Evolutionary conservation across 176 grass and related monocot species (phyloP).

Genomic region (Musa troglodytarum): DNA sequence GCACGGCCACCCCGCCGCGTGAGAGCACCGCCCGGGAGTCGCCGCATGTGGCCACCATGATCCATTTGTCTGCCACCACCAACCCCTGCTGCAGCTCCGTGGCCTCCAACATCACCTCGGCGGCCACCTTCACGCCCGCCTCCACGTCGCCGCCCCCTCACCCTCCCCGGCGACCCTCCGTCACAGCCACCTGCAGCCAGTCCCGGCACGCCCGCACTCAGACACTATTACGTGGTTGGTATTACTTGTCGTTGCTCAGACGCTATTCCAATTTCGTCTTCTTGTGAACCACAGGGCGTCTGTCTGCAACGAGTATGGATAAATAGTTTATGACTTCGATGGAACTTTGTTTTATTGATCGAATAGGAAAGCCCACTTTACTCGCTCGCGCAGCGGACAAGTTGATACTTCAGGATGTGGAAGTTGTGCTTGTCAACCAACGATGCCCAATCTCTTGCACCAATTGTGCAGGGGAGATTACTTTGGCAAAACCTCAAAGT

Average conservation of each 20-base stretch:
- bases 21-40: conserved; percentile 39
- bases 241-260: too few species aligned
- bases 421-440: too few species aligned
- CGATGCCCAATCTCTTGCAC: too few species aligned
- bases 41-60: conserved; percentile 40
- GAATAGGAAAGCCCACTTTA: too few species aligned
- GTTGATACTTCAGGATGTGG: too few species aligned
- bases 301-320: too few species aligned
- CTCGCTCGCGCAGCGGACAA: too few species aligned
- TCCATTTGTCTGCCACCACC: conserved; percentile 23
- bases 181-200: conserved; percentile 4
- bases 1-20: conserved; percentile 20
- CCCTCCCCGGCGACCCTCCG: not conserved
- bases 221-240: not conserved
- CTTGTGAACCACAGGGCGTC: not conserved
- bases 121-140: conserved; percentile 22
- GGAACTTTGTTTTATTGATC: too few species aligned
- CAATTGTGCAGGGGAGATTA: too few species aligned
- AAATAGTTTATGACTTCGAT: too few species aligned
- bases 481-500: too few species aligned
- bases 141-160: conserved; percentile 11
- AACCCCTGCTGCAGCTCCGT: not conserved
- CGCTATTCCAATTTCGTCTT: too few species aligned
- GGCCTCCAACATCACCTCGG: conserved; percentile 14
- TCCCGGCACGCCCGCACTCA: not conserved